phyloP scores from a whole-genome alignment of 148 eudicot genomes.

The Polygonum maritimum region DNA sequence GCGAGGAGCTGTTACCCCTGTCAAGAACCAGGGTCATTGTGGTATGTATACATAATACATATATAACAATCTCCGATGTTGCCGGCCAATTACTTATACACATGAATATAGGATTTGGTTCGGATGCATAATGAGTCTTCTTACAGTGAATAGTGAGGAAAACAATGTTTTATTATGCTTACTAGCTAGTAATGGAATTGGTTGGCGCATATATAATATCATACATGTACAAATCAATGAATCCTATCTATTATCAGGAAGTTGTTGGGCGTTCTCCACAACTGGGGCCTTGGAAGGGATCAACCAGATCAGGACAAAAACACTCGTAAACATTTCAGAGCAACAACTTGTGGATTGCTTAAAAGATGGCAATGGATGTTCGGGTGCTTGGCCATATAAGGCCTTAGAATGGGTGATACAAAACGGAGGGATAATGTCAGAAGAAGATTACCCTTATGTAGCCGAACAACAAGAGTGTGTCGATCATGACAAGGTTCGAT shows the following conservation, averaged over 20 bases:
- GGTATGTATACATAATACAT: background rate
- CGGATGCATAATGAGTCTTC: no score
- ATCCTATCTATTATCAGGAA: background rate
- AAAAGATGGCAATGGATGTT: background rate
- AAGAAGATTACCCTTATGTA: background rate
- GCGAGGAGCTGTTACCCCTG: background rate
- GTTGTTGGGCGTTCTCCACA: conserved; percentile 1
- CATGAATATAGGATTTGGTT: background rate
- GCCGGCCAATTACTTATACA: background rate
- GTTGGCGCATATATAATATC: no score
- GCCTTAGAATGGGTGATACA: background rate
- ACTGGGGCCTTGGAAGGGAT: conserved; percentile 4
- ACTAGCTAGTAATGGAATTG: background rate
- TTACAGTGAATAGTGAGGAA: no score
- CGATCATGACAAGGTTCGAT: background rate
- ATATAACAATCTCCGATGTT: background rate
- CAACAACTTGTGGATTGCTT: background rate
- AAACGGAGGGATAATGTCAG: background rate
- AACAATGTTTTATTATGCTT: background rate
- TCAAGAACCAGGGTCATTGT: background rate
- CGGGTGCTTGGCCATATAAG: background rate
- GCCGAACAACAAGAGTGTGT: background rate
- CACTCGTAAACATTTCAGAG: background rate
- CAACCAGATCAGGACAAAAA: background rate
- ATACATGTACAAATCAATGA: no score